Evolutionary conservation across 306 rosid genomes (phyloP).

Genomic region (Sphenostylis stenocarpa): DNA sequence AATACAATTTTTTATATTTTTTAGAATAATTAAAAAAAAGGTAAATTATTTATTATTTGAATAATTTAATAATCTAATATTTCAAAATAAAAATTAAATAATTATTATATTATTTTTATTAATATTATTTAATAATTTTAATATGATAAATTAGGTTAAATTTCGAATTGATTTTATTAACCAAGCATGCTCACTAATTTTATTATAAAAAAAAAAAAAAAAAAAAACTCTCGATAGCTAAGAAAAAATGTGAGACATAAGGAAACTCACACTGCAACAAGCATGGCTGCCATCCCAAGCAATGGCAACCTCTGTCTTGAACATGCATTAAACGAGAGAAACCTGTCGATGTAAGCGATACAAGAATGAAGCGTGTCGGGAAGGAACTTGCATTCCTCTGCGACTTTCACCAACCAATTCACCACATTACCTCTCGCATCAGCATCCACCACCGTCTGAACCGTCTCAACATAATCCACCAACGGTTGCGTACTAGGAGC

Average conservation of each 20-base stretch:
- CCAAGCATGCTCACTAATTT: no score
- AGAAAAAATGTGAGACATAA: background rate
- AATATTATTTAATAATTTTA: no score
- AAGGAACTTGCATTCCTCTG: constrained; percentile 68
- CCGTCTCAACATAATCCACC: constrained; percentile 54
- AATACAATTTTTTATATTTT: no score
- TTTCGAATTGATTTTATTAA: no score
- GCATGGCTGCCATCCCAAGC: constrained; percentile 80
- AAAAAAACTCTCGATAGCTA: no score
- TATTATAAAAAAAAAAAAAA: no score
- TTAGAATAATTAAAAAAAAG: no score
- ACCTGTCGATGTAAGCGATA: constrained; percentile 63
- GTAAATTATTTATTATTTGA: no score
- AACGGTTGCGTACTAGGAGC: constrained; percentile 64
- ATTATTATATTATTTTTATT: no score
- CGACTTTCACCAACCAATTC: constrained; percentile 89
- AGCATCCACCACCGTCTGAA: constrained; percentile 68
- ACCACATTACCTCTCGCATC: constrained; percentile 74
- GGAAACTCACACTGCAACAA: constrained; percentile 75
- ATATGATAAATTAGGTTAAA: no score
- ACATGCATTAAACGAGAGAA: constrained; percentile 48
- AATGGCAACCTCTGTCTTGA: constrained; percentile 55
- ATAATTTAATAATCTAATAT: no score
- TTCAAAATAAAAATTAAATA: no score
- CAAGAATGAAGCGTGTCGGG: constrained; percentile 68